Evolutionary conservation across 768 basidiomycete species (phyloP).

Genomic region (Lyophyllum atratum): DNA sequence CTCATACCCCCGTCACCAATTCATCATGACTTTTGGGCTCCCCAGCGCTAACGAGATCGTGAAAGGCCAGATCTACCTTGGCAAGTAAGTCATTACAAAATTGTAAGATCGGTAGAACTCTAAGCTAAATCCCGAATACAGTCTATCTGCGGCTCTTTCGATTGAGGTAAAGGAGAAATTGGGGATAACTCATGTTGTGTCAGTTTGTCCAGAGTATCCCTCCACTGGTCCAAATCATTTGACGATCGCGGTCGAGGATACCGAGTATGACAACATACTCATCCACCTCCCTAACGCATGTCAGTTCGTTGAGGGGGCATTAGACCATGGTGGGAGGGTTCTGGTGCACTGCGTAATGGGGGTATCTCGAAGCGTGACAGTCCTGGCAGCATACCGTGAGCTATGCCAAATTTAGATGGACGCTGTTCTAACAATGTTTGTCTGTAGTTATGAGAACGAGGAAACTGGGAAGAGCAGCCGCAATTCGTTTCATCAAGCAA

Average conservation of each 20-base stretch:
- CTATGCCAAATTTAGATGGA: not conserved
- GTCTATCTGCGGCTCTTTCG: constrained; percentile 38
- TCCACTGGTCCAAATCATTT: constrained; percentile 44
- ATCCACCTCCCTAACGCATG: constrained; percentile 64
- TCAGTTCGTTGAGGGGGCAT: constrained; percentile 61
- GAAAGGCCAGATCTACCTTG: constrained; percentile 39
- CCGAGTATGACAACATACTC: constrained; percentile 55
- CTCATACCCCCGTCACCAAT: not conserved
- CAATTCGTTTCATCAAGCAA: constrained; percentile 51
- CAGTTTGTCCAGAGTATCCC: constrained; percentile 57
- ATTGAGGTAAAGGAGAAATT: constrained; percentile 27
- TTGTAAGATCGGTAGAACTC: constrained; percentile 1
- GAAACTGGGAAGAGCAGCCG: constrained; percentile 40
- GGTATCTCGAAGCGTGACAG: constrained; percentile 66
- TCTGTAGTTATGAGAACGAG: constrained; percentile 51
- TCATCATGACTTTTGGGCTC: constrained; percentile 11
- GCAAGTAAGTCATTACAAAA: constrained; percentile 36
- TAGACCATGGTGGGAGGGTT: constrained; percentile 53
- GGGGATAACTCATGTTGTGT: constrained; percentile 55
- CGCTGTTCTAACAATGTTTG: not conserved
- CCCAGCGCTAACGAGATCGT: constrained; percentile 37
- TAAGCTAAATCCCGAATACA: constrained; percentile 15
- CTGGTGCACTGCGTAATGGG: constrained; percentile 79
- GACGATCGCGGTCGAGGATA: constrained; percentile 42
- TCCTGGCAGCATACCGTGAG: constrained; percentile 57